Conservation (phyloP, 2,329 filamentous ascomycete genomes). For the Alternaria triticimaculans region DNA sequence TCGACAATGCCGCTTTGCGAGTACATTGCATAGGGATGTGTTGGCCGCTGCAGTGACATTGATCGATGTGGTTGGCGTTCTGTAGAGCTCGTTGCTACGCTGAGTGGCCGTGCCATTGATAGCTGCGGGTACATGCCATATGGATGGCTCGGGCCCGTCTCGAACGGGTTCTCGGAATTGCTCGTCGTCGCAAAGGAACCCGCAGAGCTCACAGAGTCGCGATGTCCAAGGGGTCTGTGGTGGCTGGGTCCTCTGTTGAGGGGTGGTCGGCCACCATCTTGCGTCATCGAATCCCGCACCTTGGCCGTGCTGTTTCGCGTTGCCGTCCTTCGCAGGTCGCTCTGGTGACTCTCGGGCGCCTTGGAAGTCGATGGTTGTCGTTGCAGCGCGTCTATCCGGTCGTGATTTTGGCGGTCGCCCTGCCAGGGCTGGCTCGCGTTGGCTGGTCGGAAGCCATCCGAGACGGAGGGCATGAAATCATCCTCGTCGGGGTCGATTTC, state of each 20-base stretch:
- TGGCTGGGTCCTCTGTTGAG: conserved; percentile 32
- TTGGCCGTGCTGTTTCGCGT: conserved; percentile 50
- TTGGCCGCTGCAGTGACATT: conserved; percentile 69
- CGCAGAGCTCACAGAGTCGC: conserved; percentile 47
- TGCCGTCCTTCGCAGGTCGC: conserved; percentile 39
- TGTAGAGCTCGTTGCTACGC: conserved; percentile 75
- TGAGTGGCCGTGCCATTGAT: conserved; percentile 61
- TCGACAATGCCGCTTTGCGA: conserved; percentile 74
- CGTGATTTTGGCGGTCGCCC: conserved; percentile 32
- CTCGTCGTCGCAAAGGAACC: conserved; percentile 52
- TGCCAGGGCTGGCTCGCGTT: conserved; percentile 29
- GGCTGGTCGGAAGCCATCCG: conserved; percentile 55
- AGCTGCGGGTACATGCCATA: conserved; percentile 85
- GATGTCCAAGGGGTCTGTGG: conserved; percentile 40
- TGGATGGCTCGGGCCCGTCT: conserved; percentile 79
- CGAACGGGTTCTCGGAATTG: conserved; percentile 68
- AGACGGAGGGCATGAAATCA: conserved; percentile 52
- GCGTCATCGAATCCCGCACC: conserved; percentile 30
- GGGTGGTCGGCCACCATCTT: conserved; percentile 31
- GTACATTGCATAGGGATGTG: conserved; percentile 88
- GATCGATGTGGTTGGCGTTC: conserved; percentile 63
- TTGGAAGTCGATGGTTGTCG: conserved; percentile 33
- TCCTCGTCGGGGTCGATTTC: conserved; percentile 51
- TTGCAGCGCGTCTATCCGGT: conserved; percentile 30
- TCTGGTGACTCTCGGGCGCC: conserved; percentile 24